These are phyloP conservation scores for Apiospora aurea DNA, from an alignment of 2,329 filamentous ascomycete genomes.

Conservation along the genomic window DNA sequence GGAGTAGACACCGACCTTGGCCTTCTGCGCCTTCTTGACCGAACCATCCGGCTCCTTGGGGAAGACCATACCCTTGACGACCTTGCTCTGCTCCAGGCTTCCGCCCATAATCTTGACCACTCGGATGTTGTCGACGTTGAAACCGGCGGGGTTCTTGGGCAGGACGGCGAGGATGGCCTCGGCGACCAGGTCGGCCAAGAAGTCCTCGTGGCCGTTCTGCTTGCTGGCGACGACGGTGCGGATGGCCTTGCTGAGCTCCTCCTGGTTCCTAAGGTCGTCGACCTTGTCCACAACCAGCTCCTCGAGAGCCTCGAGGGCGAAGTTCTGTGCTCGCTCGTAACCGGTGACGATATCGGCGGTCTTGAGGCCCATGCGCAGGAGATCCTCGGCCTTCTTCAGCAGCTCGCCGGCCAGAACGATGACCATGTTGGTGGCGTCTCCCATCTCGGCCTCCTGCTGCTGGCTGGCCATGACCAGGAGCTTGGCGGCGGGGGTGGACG, in stretches of 20 bases:
- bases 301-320: conserved; percentile 84
- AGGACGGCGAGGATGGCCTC: conserved; percentile 86
- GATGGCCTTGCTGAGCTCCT: conserved; percentile 92
- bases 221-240: conserved; percentile 96
- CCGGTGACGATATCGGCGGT: conserved; percentile 96
- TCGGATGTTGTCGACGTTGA: conserved; percentile 98
- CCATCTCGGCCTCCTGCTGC: conserved; percentile 99
- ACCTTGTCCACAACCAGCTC: conserved; percentile 92
- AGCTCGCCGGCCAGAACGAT: conserved; percentile 95
- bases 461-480: conserved; percentile 98
- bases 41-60: conserved; percentile 91
- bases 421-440: conserved; percentile 96
- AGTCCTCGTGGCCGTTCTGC: conserved; percentile 91
- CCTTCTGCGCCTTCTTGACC: conserved; percentile 88
- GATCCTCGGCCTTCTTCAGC: conserved; percentile 94
- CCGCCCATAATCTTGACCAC: conserved; percentile 99
- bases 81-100: conserved; percentile 89
- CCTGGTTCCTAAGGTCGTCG: conserved; percentile 78
- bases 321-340: conserved; percentile 93
- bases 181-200: conserved; percentile 85
- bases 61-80: conserved; percentile 99
- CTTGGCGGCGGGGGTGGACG: conserved; percentile 94
- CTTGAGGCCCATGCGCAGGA: conserved; percentile 96
- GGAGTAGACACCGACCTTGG: conserved; percentile 96
- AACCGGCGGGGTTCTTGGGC: conserved; percentile 93